Conservation (phyloP, 305 asterid species). For the Fraxinus albicans region DNA sequence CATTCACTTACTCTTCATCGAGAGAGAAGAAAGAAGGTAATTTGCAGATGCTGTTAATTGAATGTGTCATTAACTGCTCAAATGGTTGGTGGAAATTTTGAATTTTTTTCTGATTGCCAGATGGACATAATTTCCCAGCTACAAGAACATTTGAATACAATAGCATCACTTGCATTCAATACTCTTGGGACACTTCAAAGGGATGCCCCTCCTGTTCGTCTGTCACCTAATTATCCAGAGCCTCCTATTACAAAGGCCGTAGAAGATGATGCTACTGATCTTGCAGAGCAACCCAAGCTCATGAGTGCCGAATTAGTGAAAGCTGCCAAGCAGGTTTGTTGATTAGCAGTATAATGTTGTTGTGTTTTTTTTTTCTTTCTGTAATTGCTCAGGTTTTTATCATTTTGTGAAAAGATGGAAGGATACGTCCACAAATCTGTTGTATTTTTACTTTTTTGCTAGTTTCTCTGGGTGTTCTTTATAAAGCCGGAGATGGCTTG, state of each 20-base stretch:
- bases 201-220: slow-evolving; percentile 82
- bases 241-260: slow-evolving; percentile 53
- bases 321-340: slow-evolving; percentile 75
- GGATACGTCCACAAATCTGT: not conserved
- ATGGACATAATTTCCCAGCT: slow-evolving; percentile 86
- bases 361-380: not conserved
- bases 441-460: not conserved
- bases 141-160: slow-evolving; percentile 72
- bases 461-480: not conserved
- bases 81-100: not conserved
- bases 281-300: slow-evolving; percentile 71
- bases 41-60: not conserved
- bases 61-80: not conserved
- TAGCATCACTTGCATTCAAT: slow-evolving; percentile 72
- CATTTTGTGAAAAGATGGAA: not conserved
- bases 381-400: not conserved
- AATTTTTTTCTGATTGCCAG: slow-evolving; percentile 2
- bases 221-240: slow-evolving; percentile 80
- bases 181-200: slow-evolving; percentile 82
- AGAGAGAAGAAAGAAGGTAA: not conserved
- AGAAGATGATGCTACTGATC: slow-evolving; percentile 49
- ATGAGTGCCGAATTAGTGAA: slow-evolving; percentile 72
- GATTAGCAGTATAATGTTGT: not conserved
- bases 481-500: not conserved
- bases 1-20: not conserved